A percentile compares a stretch with the other conserved stretches of the same genome.
These are phyloP conservation scores for Colletotrichum australisinense DNA, from an alignment of 2,329 filamentous ascomycete genomes.

Conservation along the genomic window DNA sequence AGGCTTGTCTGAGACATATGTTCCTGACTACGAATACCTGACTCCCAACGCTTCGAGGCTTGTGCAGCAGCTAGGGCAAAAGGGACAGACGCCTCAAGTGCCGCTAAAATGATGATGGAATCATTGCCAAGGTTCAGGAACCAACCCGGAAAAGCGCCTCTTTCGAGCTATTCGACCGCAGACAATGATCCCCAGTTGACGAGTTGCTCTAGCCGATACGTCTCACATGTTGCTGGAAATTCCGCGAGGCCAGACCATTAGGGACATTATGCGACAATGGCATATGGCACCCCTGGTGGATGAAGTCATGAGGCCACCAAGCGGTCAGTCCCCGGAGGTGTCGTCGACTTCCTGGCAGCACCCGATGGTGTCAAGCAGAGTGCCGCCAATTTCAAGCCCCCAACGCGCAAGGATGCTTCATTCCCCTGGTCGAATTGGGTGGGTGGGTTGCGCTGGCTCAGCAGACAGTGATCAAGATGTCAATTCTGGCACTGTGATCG, in stretches of 20 bases:
- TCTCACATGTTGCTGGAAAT: conserved; percentile 30
- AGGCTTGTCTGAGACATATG: conserved; percentile 34
- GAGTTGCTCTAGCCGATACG: conserved; percentile 26
- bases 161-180: conserved; percentile 25
- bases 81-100: conserved; percentile 14
- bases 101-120: conserved; percentile 18
- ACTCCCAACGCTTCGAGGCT: conserved; percentile 30
- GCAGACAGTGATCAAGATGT: not conserved
- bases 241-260: conserved; percentile 12
- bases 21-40: conserved; percentile 30
- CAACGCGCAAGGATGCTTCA: conserved; percentile 18
- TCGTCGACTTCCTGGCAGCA: not conserved
- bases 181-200: conserved; percentile 20
- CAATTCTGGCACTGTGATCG: not conserved
- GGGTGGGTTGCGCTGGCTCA: not conserved
- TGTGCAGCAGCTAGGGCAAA: conserved; percentile 16
- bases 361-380: conserved; percentile 21
- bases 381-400: conserved; percentile 30
- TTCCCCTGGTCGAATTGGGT: conserved; percentile 2
- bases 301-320: conserved; percentile 32
- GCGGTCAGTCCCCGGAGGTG: conserved; percentile 27
- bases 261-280: conserved; percentile 26
- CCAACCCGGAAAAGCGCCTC: conserved; percentile 18
- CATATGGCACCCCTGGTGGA: conserved; percentile 26
- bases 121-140: conserved; percentile 30